These are phyloP conservation scores for Chlamydomonas eustigma DNA, from an alignment of 139 green algal species.

Conservation along the genomic window DNA sequence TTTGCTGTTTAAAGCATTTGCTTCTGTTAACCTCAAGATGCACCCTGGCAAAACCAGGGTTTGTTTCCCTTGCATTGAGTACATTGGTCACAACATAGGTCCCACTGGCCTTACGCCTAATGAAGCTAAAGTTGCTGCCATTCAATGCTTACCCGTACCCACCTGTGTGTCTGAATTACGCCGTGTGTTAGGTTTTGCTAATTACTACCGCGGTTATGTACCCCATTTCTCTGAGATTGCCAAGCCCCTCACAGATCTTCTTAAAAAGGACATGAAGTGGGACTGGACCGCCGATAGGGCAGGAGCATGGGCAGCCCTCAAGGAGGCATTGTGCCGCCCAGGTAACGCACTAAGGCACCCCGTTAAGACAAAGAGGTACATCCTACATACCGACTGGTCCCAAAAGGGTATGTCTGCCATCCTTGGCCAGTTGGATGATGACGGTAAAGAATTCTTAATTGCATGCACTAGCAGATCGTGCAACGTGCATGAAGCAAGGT, in stretches of 20 bases:
- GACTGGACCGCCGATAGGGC: constrained; percentile 19
- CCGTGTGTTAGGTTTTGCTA: constrained; percentile 31
- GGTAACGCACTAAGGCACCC: constrained; percentile 8
- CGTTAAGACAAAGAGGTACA: not conserved
- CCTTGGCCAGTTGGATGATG: constrained; percentile 27
- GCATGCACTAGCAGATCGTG: constrained; percentile 24
- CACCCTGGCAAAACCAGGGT: not conserved
- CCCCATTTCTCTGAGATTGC: constrained; percentile 25
- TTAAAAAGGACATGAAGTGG: constrained; percentile 17
- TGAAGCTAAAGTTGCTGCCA: constrained; percentile 6
- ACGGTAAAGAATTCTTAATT: constrained; percentile 24
- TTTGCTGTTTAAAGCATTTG: not conserved
- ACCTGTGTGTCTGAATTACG: constrained; percentile 21
- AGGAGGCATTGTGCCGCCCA: constrained; percentile 1
- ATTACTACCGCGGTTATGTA: constrained; percentile 46
- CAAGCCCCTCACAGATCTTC: constrained; percentile 22
- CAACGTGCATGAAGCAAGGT: constrained; percentile 24
- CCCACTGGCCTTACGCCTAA: not conserved
- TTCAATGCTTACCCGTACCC: constrained; percentile 27
- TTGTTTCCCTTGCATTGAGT: not conserved
- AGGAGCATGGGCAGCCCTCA: constrained; percentile 5
- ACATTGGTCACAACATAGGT: not conserved
- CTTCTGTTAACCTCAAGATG: constrained; percentile 1
- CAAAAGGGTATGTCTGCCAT: constrained; percentile 28
- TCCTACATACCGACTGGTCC: constrained; percentile 26